Evolutionary conservation across 192 early-diverging fungal species (phyloP), one percentile per base, ranked within the genome.

Genomic region (Mortierella alpina): DNA sequence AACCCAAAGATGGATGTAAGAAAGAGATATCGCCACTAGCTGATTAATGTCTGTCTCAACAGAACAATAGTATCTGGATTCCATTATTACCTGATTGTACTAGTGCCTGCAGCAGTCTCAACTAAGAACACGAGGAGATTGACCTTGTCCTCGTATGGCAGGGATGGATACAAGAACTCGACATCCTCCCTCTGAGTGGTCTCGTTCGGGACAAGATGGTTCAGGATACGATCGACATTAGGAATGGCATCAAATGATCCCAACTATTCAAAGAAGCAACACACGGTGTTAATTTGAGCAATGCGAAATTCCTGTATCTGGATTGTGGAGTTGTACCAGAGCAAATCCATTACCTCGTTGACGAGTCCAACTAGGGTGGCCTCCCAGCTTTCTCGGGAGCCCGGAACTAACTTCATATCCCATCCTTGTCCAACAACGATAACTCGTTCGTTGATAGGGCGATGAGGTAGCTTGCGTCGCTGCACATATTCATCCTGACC

Each of bases 51-150:
- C 1, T 3, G 31, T 31, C 31, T 31, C 31, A 31, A 51, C 50
- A 51, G n/a, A 48, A 68, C 48, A n/a, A 46, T 45, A 17, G 23
- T 18, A 15, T 46, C 59, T 46, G 0, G n/a, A 4, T 22, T 20
- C 13, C n/a, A 49, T 50, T 44, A 61, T 54, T 84, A 82, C 78
- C 89, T 86, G 64, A 88, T 89, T 47, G 82, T 79, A 49, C 84
- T 64, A 23, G 90, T 88, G 70, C 92, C 90, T 23, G 86, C 84
- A 42, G 90, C 86, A 23, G 91, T 75, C 47, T 91, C 88, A 39
- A 88, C 75, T 47, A 90, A 54, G 39, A 90, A 82, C 23, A 92
- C 87, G 52, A 95, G 73, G 14, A 97, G 73, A 17, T 72, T 56
- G n/a, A 96, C 72, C 17, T 92, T 91, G 65, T 87, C 79, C 22